Evolutionary conservation across 2,329 filamentous ascomycete genomes (phyloP).

Genomic region (Periconia sp.): DNA sequence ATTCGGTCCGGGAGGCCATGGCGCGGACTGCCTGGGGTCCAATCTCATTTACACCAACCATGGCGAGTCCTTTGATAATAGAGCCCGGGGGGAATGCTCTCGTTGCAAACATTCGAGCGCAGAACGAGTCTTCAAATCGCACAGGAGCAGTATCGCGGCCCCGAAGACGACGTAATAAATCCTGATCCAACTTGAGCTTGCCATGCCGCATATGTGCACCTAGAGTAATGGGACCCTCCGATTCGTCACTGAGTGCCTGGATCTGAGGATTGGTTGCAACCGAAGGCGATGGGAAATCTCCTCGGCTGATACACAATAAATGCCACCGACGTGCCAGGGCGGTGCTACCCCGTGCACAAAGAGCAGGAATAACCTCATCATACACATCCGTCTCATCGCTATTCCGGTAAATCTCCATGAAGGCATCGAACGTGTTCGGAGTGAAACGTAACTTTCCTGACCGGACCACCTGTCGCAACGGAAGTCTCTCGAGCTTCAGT

Average conservation of each 20-base stretch:
- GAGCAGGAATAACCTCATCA: slow-evolving; percentile 45
- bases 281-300: slow-evolving; percentile 46
- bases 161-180: slow-evolving; percentile 41
- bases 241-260: slow-evolving; percentile 26
- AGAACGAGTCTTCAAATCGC: slow-evolving; percentile 65
- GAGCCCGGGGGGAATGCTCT: slow-evolving; percentile 75
- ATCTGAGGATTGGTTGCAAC: slow-evolving; percentile 37
- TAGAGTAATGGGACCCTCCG: slow-evolving; percentile 10
- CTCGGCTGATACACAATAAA: slow-evolving; percentile 40
- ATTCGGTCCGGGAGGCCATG: slow-evolving; percentile 70
- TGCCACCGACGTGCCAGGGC: slow-evolving; percentile 48
- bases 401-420: slow-evolving; percentile 47
- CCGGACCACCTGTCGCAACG: slow-evolving; percentile 27
- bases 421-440: slow-evolving; percentile 26
- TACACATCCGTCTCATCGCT: slow-evolving; percentile 49
- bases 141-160: slow-evolving; percentile 54
- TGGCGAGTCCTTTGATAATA: slow-evolving; percentile 71
- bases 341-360: slow-evolving; percentile 35
- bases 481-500: slow-evolving; percentile 30
- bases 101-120: slow-evolving; percentile 82
- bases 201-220: slow-evolving; percentile 10
- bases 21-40: slow-evolving; percentile 80
- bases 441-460: slow-evolving; percentile 12
- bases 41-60: slow-evolving; percentile 73
- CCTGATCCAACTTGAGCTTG: slow-evolving; percentile 29